Evolutionary conservation across 108 stramenopile genomes (phyloP).

Genomic region (Nitzschia sp.): DNA sequence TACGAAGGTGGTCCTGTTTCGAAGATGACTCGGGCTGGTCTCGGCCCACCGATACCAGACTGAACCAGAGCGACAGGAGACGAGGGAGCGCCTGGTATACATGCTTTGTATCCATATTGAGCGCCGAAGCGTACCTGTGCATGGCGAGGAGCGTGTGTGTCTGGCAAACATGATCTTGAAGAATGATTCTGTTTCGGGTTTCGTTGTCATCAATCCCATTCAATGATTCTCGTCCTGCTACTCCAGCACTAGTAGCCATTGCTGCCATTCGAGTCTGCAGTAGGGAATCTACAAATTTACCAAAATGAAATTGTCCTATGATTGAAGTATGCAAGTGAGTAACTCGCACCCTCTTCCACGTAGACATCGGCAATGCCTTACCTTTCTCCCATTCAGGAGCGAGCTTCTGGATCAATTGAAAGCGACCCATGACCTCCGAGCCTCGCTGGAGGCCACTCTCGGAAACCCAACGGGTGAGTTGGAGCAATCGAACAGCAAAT

Average conservation of each 20-base stretch:
- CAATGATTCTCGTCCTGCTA: constrained; percentile 17
- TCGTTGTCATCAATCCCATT: constrained; percentile 46
- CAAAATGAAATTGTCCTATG: constrained; percentile 77
- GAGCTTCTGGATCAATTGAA: constrained; percentile 57
- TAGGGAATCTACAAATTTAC: constrained; percentile 72
- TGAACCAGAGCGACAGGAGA: constrained; percentile 87
- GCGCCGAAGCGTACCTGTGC: constrained; percentile 62
- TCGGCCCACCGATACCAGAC: constrained; percentile 57
- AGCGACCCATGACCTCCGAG: constrained; percentile 66
- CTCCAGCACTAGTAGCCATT: constrained; percentile 24
- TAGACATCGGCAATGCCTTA: too few species aligned
- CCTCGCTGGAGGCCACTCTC: constrained; percentile 70
- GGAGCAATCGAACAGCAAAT: constrained; percentile 61
- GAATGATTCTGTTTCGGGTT: constrained; percentile 37
- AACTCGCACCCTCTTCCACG: too few species aligned
- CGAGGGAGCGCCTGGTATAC: constrained; percentile 88
- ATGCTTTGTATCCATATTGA: constrained; percentile 74
- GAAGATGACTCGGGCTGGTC: not conserved
- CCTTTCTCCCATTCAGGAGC: constrained; percentile 86
- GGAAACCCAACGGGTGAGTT: constrained; percentile 78
- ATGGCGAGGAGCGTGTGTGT: constrained; percentile 71
- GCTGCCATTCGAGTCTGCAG: constrained; percentile 53
- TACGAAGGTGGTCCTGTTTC: constrained; percentile 10
- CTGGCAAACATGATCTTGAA: constrained; percentile 58
- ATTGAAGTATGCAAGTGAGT: too few species aligned